A percentile compares a stretch with the other conserved stretches of the same genome.
phyloP scores from a whole-genome alignment of 1,284 basidiomycete species.

The Ustilago hordei region DNA sequence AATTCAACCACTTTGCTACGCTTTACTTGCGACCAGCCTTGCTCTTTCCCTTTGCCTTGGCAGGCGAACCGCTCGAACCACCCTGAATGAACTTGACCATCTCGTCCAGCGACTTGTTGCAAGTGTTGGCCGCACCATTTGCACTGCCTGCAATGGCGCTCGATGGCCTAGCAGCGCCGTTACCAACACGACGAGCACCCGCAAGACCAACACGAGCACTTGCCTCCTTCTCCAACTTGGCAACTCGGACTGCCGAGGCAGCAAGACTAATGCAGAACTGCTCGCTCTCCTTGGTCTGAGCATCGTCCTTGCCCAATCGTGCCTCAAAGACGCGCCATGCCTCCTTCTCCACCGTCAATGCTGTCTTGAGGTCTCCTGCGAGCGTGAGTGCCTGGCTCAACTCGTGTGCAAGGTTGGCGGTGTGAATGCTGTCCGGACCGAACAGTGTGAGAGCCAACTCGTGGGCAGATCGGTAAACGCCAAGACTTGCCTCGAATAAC shows the following conservation, averaged over 20 bases:
- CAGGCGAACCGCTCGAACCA: conserved; percentile 27
- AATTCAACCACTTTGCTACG: background rate
- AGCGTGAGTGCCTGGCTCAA: conserved; percentile 66
- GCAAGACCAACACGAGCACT: conserved; percentile 33
- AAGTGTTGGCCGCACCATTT: background rate
- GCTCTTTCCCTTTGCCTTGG: conserved; percentile 49
- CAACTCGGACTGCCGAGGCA: conserved; percentile 62
- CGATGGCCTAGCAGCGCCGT: conserved; percentile 15
- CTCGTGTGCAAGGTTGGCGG: conserved; percentile 67
- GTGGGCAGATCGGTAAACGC: conserved; percentile 60
- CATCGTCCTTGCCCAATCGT: conserved; percentile 66
- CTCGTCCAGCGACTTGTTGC: conserved; percentile 60
- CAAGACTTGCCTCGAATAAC: conserved; percentile 55
- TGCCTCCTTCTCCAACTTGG: conserved; percentile 63
- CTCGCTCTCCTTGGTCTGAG: conserved; percentile 65
- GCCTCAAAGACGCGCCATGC: conserved; percentile 64
- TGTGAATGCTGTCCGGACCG: conserved; percentile 66
- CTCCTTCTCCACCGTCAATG: conserved; percentile 65
- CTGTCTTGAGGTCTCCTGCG: conserved; percentile 64
- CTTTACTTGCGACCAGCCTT: conserved; percentile 37
- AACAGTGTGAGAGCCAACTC: conserved; percentile 59
- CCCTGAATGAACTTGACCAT: conserved; percentile 66
- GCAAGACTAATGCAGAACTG: conserved; percentile 64
- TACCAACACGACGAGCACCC: conserved; percentile 14
- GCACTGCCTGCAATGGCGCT: conserved; percentile 2